phyloP scores from a whole-genome alignment of 2,329 filamentous ascomycete genomes.

The Emergomyces orientalis region DNA sequence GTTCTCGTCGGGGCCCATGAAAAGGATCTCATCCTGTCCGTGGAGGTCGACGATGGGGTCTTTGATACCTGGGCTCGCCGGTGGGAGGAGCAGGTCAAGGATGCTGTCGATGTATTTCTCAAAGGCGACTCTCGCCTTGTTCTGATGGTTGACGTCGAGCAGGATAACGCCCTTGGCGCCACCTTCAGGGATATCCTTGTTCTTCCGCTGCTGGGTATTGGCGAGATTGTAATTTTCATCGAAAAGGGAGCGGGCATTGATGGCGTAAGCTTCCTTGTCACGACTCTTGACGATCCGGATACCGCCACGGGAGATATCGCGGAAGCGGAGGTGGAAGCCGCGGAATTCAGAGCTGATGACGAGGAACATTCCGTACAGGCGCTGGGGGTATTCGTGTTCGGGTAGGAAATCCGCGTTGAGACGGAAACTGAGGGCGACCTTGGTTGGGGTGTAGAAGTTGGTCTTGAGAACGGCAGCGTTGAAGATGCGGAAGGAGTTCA shows the following conservation, averaged over 20 bases:
- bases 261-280: constrained; percentile 88
- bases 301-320: constrained; percentile 90
- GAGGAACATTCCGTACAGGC: constrained; percentile 95
- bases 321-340: constrained; percentile 94
- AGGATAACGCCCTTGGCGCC: constrained; percentile 97
- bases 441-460: constrained; percentile 95
- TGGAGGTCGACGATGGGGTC: constrained; percentile 95
- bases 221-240: constrained; percentile 98
- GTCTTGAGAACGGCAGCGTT: constrained; percentile 92
- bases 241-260: constrained; percentile 92
- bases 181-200: constrained; percentile 98
- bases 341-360: constrained; percentile 95
- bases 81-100: constrained; percentile 82
- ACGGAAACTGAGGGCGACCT: constrained; percentile 95
- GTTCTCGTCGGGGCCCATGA: constrained; percentile 98
- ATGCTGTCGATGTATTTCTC: constrained; percentile 99
- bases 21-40: constrained; percentile 90
- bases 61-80: constrained; percentile 91
- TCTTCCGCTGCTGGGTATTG: constrained; percentile 98
- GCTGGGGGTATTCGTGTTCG: constrained; percentile 83
- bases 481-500: constrained; percentile 93
- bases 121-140: constrained; percentile 84
- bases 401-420: constrained; percentile 74
- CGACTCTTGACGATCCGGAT: constrained; percentile 98
- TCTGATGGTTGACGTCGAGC: constrained; percentile 86